A percentile compares a stretch with the other conserved stretches of the same genome.
Evolutionary conservation across 2,329 filamentous ascomycete genomes (phyloP).

Genomic region (Fonsecaea erecta): DNA sequence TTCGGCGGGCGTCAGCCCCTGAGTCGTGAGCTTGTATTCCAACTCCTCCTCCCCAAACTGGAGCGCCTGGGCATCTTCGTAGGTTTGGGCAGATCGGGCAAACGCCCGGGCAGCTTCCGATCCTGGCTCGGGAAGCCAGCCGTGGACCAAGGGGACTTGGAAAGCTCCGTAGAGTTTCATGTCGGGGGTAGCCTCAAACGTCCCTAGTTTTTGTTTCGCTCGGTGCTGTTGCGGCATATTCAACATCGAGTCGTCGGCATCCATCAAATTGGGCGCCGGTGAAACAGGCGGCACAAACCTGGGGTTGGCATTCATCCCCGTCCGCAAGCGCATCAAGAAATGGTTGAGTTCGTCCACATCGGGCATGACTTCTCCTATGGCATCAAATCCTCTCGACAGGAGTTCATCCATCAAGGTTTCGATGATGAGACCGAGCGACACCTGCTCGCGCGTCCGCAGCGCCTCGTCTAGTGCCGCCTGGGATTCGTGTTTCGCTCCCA

Average conservation of each 20-base stretch:
- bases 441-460: slow-evolving; percentile 78
- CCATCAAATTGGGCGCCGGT: slow-evolving; percentile 51
- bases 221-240: slow-evolving; percentile 25
- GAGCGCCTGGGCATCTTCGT: slow-evolving; percentile 89
- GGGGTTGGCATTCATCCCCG: slow-evolving; percentile 98
- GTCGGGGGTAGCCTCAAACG: slow-evolving; percentile 84
- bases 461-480: slow-evolving; percentile 77
- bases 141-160: slow-evolving; percentile 84
- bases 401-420: slow-evolving; percentile 93
- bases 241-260: slow-evolving; percentile 37
- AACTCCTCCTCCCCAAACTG: slow-evolving; percentile 88
- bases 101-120: slow-evolving; percentile 71
- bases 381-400: slow-evolving; percentile 73
- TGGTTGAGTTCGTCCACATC: slow-evolving; percentile 86
- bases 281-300: slow-evolving; percentile 70
- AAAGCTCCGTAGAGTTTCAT: slow-evolving; percentile 93
- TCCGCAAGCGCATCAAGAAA: slow-evolving; percentile 87
- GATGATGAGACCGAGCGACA: slow-evolving; percentile 82
- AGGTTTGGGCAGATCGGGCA: slow-evolving; percentile 75
- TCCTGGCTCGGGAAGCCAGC: slow-evolving; percentile 75
- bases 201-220: slow-evolving; percentile 58
- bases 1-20: slow-evolving; percentile 71
- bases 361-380: slow-evolving; percentile 64
- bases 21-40: slow-evolving; percentile 72
- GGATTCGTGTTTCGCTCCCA: slow-evolving; percentile 73